Evolutionary conservation across 768 basidiomycete genomes (phyloP).

Genomic region (Termitomyces sp.): DNA sequence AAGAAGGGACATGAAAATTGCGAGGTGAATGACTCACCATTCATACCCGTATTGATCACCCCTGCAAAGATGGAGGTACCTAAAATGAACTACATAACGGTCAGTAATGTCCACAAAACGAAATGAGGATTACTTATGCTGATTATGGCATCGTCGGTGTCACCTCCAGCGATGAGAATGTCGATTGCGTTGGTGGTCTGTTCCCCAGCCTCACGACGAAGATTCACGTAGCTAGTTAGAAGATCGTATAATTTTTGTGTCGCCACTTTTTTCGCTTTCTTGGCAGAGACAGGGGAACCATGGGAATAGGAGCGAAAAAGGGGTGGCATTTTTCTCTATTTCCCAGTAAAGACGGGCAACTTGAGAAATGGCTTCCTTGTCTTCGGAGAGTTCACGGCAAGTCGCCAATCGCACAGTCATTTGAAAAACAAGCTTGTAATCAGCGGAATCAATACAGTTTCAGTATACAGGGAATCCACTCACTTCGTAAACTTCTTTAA

Average conservation of each 20-base stretch:
- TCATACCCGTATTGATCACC: constrained; percentile 31
- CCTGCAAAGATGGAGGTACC: constrained; percentile 33
- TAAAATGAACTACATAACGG: constrained; percentile 23
- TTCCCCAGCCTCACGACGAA: no score
- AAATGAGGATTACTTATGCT: constrained; percentile 11
- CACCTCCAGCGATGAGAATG: constrained; percentile 16
- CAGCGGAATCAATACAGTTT: neutral
- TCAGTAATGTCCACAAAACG: neutral
- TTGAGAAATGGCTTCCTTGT: constrained; percentile 14
- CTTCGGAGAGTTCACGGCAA: constrained; percentile 23
- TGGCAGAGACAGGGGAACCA: no score
- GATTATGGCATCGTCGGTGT: constrained; percentile 21
- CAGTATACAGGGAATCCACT: neutral
- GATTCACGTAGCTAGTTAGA: constrained; percentile 14
- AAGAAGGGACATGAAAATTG: neutral
- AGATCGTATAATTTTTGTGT: constrained; percentile 11
- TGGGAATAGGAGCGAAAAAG: constrained; percentile 12
- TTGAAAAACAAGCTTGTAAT: no score
- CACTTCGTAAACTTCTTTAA: constrained; percentile 22
- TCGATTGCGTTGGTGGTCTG: constrained; percentile 17
- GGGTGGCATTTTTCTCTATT: constrained; percentile 7
- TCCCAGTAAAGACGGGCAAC: constrained; percentile 12
- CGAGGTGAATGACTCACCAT: constrained; percentile 19
- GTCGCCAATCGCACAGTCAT: constrained; percentile 27
- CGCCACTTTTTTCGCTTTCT: constrained; percentile 11